phyloP scores from a whole-genome alignment of 2,329 filamentous ascomycete genomes.

The Fusarium sp. region DNA sequence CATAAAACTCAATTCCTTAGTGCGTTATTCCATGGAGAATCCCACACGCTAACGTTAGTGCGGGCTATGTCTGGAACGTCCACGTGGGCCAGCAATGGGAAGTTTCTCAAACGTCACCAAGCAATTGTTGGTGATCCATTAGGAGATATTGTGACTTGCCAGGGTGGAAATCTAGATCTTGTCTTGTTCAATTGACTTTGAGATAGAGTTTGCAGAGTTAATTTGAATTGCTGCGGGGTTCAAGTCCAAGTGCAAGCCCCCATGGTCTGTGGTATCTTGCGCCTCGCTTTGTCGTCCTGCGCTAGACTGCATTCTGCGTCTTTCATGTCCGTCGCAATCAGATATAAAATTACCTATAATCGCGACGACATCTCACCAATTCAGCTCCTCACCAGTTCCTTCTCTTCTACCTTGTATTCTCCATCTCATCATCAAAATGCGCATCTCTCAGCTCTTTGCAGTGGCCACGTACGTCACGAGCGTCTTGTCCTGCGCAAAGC shows the following conservation, averaged over 20 bases:
- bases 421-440: neutral
- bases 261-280: neutral
- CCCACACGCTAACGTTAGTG: neutral
- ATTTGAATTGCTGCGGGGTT: neutral
- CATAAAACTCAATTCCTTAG: neutral
- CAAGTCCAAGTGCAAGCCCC: neutral
- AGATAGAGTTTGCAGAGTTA: neutral
- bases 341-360: neutral
- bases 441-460: neutral
- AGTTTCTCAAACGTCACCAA: neutral
- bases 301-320: neutral
- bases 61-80: neutral
- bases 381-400: neutral
- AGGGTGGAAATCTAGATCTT: neutral
- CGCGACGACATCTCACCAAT: neutral
- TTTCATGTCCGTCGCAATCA: neutral
- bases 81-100: neutral
- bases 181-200: neutral
- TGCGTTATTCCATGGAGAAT: neutral
- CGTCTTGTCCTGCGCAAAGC: slow-evolving; percentile 6
- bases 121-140: neutral
- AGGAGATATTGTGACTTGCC: neutral
- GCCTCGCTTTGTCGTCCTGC: neutral
- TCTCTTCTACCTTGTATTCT: too few species aligned
- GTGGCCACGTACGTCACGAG: neutral